Conservation (phyloP, 768 basidiomycete species). For the Rhizopogon vulgaris region DNA sequence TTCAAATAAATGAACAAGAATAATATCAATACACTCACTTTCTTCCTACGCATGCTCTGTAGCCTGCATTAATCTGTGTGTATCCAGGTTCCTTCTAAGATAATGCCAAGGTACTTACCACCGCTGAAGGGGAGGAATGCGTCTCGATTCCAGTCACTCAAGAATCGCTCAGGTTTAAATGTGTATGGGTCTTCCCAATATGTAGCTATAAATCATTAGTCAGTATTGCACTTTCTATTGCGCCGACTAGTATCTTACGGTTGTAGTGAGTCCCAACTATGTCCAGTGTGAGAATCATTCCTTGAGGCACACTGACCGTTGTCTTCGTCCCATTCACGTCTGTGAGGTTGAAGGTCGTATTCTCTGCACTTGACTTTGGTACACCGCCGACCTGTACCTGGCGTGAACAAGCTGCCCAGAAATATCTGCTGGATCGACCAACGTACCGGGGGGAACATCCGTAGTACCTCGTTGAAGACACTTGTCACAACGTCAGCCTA, state of each 20-base stretch:
- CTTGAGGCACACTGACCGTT: conserved; percentile 37
- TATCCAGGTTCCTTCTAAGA: background rate
- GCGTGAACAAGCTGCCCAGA: background rate
- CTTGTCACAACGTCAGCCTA: conserved; percentile 8
- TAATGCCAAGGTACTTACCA: conserved; percentile 21
- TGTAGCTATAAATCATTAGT: conserved; percentile 17
- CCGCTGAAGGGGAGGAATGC: conserved; percentile 49
- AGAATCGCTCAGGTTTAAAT: conserved; percentile 39
- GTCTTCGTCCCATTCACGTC: conserved; percentile 31
- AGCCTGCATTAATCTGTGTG: conserved; percentile 17
- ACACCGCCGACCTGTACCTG: conserved; percentile 29
- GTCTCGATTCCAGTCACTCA: conserved; percentile 48
- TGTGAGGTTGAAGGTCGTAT: conserved; percentile 33
- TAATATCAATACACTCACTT: conserved; percentile 21
- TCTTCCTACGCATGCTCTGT: conserved; percentile 41
- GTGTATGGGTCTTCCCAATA: conserved; percentile 33
- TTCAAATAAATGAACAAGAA: background rate
- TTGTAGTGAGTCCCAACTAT: conserved; percentile 43
- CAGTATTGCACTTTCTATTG: background rate
- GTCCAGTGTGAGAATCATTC: conserved; percentile 31
- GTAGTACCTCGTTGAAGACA: conserved; percentile 26
- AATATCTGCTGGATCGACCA: background rate
- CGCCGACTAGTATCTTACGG: conserved; percentile 27
- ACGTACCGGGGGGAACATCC: conserved; percentile 26
- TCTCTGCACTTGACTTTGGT: conserved; percentile 41